Evolutionary conservation across 2,329 filamentous ascomycete species (phyloP).

Genomic region (Epichloe gansuensis): DNA sequence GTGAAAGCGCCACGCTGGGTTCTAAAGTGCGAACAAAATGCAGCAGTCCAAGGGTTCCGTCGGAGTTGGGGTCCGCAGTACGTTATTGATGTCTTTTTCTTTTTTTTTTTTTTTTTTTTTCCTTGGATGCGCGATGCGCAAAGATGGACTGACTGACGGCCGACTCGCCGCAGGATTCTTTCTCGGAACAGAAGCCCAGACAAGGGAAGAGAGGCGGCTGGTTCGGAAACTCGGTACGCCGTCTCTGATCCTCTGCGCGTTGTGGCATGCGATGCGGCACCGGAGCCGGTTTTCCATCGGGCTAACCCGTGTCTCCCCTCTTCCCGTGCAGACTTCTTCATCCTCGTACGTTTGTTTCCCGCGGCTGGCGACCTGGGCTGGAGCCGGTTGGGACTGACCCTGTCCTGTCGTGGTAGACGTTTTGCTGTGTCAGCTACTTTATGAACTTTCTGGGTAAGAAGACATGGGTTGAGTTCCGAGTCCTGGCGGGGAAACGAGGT

Average conservation of each 20-base stretch:
- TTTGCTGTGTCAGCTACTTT: constrained; percentile 48
- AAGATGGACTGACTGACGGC: not conserved
- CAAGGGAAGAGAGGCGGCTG: not conserved
- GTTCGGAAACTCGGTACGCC: not conserved
- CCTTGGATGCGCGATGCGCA: not conserved
- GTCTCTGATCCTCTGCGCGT: not conserved
- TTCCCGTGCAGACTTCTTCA: constrained; percentile 30
- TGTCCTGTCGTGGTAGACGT: constrained; percentile 25
- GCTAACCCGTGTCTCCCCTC: no score
- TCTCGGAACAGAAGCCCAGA: not conserved
- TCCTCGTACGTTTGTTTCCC: constrained; percentile 22
- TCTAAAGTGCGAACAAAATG: no score
- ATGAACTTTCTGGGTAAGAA: constrained; percentile 34
- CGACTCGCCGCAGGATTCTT: not conserved
- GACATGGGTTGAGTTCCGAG: no score
- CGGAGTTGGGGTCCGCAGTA: no score
- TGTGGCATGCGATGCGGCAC: not conserved
- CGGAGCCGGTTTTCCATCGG: no score
- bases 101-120: no score
- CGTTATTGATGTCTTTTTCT: no score
- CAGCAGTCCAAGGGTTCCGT: no score
- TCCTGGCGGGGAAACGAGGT: no score
- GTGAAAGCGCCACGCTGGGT: no score
- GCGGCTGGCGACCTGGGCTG: no score
- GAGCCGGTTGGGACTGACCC: no score